phyloP scores from a whole-genome alignment of 768 basidiomycete genomes.

The Hortiboletus campestris region DNA sequence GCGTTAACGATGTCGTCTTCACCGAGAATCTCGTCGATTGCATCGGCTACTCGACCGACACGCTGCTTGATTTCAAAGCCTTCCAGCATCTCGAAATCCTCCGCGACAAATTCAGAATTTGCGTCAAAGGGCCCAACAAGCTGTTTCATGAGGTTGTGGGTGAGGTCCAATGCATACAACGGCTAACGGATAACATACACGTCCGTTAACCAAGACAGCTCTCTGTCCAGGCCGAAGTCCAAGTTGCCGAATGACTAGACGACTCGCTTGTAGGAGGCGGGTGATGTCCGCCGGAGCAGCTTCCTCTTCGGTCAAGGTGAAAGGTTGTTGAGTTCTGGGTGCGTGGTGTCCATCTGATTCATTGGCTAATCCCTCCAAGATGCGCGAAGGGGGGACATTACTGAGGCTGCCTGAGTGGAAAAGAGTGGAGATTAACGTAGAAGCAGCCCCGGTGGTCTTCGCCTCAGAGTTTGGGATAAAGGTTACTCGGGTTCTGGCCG shows the following conservation, averaged over 20 bases:
- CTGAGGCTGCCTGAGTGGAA: constrained; percentile 40
- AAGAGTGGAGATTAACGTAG: constrained; percentile 52
- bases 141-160: constrained; percentile 37
- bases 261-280: constrained; percentile 44
- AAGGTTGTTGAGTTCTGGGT: constrained; percentile 36
- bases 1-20: constrained; percentile 37
- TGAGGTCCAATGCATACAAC: background rate
- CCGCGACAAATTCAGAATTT: constrained; percentile 53
- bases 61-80: constrained; percentile 74
- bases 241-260: constrained; percentile 52
- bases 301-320: constrained; percentile 29
- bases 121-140: constrained; percentile 68
- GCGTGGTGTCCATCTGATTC: constrained; percentile 7
- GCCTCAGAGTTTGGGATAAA: constrained; percentile 72
- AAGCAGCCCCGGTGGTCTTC: constrained; percentile 24
- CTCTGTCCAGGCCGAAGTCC: constrained; percentile 58
- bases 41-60: constrained; percentile 62
- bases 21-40: constrained; percentile 55
- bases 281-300: constrained; percentile 28
- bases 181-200: constrained; percentile 49
- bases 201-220: constrained; percentile 77
- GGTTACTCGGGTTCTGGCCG: constrained; percentile 56
- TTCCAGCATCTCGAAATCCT: constrained; percentile 74
- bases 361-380: constrained; percentile 15
- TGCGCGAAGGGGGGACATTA: constrained; percentile 13